These are phyloP conservation scores for Ustilago sp. DNA, from an alignment of 1,284 basidiomycete genomes.

Conservation along the genomic window DNA sequence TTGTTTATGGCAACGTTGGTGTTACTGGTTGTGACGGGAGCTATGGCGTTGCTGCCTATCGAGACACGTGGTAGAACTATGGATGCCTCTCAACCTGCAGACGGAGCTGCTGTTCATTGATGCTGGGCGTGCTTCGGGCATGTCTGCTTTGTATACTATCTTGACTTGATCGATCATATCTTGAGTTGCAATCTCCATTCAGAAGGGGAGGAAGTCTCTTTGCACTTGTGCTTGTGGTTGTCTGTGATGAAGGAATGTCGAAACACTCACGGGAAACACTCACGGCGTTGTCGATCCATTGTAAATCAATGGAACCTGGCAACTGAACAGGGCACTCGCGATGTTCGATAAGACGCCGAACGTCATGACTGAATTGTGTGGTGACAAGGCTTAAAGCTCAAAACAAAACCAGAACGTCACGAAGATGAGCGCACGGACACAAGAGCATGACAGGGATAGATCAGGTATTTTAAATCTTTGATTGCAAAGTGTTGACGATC, in stretches of 20 bases:
- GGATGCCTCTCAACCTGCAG: constrained; percentile 5
- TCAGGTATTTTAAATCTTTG: constrained; percentile 10
- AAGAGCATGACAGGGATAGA: background rate
- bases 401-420: too few relatives aligned
- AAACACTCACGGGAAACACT: too few relatives aligned
- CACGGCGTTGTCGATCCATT: too few relatives aligned
- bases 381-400: too few relatives aligned
- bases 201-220: too few relatives aligned
- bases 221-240: too few relatives aligned
- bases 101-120: constrained; percentile 1
- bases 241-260: too few relatives aligned
- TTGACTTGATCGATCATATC: background rate
- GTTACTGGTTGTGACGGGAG: constrained; percentile 33
- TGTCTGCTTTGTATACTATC: background rate
- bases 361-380: too few relatives aligned
- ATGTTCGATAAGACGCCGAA: too few relatives aligned
- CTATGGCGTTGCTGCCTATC: constrained; percentile 49
- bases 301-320: too few relatives aligned
- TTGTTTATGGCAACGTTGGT: constrained; percentile 38
- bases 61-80: constrained; percentile 43
- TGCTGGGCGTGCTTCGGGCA: background rate
- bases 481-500: constrained; percentile 24
- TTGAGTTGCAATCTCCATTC: too few relatives aligned
- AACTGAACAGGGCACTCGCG: too few relatives aligned
- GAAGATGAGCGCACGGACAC: background rate